Evolutionary conservation across 176 grass and related monocot species (phyloP).

Genomic region (Oryza australiensis): DNA sequence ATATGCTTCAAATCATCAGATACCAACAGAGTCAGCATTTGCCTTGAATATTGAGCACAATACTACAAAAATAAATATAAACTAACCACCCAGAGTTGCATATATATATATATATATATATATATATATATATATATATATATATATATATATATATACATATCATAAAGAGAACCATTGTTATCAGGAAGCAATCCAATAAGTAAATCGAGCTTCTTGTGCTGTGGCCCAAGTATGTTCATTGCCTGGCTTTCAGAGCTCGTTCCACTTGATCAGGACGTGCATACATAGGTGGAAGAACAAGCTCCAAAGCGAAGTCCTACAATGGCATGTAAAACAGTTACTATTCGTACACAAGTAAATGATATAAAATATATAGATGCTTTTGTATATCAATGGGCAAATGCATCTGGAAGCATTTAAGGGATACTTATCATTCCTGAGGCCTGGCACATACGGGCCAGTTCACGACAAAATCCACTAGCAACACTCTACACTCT

Average conservation of each 20-base stretch:
- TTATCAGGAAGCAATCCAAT: constrained; percentile 89
- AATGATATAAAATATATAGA: background rate
- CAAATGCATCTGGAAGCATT: background rate
- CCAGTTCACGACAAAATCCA: constrained; percentile 76
- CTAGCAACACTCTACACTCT: constrained; percentile 44
- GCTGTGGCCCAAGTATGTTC: constrained; percentile 58
- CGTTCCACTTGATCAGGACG: constrained; percentile 62
- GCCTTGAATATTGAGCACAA: no score
- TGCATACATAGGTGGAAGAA: constrained; percentile 60
- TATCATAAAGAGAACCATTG: constrained; percentile 90
- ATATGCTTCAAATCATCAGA: no score
- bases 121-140: no score
- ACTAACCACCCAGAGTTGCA: no score
- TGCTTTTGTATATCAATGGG: background rate
- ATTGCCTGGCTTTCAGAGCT: constrained; percentile 51
- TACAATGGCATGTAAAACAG: constrained; percentile 25
- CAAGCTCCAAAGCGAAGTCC: constrained; percentile 71
- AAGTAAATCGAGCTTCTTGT: constrained; percentile 68
- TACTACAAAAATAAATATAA: no score
- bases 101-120: no score
- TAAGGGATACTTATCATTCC: constrained; percentile 67
- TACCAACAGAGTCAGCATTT: no score
- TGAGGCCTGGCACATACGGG: constrained; percentile 84
- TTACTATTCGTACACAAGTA: constrained; percentile 27
- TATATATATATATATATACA: constrained; percentile 58